Evolutionary conservation across 495 filamentous ascomycete genomes (phyloP).

Genomic region (Talaromyces stipitatus): DNA sequence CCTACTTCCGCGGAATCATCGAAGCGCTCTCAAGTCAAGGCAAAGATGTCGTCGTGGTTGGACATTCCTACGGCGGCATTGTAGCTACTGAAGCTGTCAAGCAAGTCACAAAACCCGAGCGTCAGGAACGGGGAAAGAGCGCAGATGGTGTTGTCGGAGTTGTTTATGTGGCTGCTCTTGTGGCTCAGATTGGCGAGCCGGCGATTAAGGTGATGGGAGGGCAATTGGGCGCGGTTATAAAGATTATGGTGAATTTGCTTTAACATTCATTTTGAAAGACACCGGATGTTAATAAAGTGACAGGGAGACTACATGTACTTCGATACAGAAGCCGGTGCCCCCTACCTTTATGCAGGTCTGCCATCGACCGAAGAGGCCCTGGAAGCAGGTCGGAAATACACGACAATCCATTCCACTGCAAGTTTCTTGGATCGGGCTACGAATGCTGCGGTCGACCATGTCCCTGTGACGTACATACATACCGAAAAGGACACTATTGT

Average conservation of each 20-base stretch:
- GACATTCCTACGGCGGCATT: conserved; percentile 45
- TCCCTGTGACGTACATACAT: conserved; percentile 2
- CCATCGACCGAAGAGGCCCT: background rate
- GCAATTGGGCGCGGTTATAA: conserved; percentile 18
- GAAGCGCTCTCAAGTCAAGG: conserved; percentile 24
- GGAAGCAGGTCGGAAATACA: background rate
- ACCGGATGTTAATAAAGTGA: background rate
- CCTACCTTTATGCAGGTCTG: background rate
- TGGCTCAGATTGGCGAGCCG: conserved; percentile 19
- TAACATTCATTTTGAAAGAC: background rate
- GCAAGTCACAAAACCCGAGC: conserved; percentile 24
- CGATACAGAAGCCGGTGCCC: conserved; percentile 9
- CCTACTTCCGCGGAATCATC: conserved; percentile 18
- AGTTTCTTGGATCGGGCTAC: background rate
- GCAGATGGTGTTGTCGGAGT: conserved; percentile 31
- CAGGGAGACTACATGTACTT: conserved; percentile 18
- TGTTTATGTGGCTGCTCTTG: conserved; percentile 33
- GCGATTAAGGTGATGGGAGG: conserved; percentile 21
- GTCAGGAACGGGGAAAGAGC: conserved; percentile 19
- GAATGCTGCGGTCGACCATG: background rate
- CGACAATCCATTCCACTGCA: background rate
- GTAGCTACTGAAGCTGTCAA: conserved; percentile 35
- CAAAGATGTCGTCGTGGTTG: conserved; percentile 38
- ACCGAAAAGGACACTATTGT: background rate
- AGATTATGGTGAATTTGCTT: conserved; percentile 16